phyloP scores from a whole-genome alignment of 2,329 filamentous ascomycete species.

The Xylariales sp. region DNA sequence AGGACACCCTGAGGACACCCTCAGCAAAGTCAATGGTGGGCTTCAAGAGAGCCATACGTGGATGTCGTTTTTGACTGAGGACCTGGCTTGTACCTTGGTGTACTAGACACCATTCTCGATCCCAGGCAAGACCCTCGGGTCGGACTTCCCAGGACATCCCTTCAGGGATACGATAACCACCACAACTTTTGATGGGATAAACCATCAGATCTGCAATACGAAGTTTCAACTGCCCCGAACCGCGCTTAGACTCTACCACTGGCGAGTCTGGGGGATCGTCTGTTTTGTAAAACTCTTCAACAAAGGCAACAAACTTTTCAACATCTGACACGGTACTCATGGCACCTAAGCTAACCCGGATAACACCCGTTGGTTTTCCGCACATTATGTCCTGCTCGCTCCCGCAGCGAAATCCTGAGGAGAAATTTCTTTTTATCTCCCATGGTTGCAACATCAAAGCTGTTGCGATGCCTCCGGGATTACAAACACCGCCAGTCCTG shows the following conservation, averaged over 20 bases:
- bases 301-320: conserved; percentile 64
- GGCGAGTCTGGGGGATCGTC: neutral
- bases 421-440: conserved; percentile 84
- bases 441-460: conserved; percentile 69
- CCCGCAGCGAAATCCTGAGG: conserved; percentile 79
- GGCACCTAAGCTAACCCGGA: conserved; percentile 81
- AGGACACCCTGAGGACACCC: conserved; percentile 61
- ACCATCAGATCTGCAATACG: conserved; percentile 65
- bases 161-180: conserved; percentile 66
- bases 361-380: conserved; percentile 82
- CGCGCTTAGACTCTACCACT: neutral
- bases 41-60: conserved; percentile 78
- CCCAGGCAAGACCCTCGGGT: conserved; percentile 84
- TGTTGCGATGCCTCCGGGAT: conserved; percentile 78
- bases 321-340: conserved; percentile 83
- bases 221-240: conserved; percentile 23
- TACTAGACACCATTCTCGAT: conserved; percentile 93
- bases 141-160: conserved; percentile 69
- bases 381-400: conserved; percentile 75
- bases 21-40: conserved; percentile 68
- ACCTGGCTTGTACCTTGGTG: conserved; percentile 81
- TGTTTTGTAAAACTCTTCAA: conserved; percentile 61
- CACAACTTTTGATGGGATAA: conserved; percentile 94
- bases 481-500: conserved; percentile 85
- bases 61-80: conserved; percentile 83